phyloP scores from a whole-genome alignment of 179 eudicot species.

The Spinacia oleracea region DNA sequence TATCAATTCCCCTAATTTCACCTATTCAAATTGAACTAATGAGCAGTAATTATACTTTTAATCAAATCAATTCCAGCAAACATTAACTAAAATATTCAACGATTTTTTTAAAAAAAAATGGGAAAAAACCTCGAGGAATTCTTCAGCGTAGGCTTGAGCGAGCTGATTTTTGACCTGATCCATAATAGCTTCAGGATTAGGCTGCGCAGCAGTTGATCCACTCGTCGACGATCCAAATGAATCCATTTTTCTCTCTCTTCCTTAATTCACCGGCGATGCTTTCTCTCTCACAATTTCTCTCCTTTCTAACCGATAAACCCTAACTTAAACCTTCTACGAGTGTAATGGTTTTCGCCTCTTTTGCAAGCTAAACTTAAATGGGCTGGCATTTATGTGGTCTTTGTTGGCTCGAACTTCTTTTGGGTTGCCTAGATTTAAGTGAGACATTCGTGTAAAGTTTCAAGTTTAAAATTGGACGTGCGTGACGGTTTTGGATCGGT shows the following conservation, averaged over 20 bases:
- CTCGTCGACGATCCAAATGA: slow-evolving; percentile 42
- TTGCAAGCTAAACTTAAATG: neutral
- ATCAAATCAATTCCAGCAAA: neutral
- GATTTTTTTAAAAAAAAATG: no score
- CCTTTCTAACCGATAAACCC: slow-evolving; percentile 17
- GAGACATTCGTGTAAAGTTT: no score
- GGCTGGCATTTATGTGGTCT: neutral
- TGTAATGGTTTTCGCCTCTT: neutral
- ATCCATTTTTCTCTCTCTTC: slow-evolving; percentile 44
- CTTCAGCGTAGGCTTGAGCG: slow-evolving; percentile 77
- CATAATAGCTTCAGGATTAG: slow-evolving; percentile 52
- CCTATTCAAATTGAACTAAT: neutral
- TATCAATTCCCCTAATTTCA: neutral
- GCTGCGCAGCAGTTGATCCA: slow-evolving; percentile 44
- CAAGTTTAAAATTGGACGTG: no score
- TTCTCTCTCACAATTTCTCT: neutral
- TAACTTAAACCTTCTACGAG: slow-evolving; percentile 8
- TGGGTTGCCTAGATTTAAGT: no score
- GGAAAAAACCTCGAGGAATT: slow-evolving; percentile 60
- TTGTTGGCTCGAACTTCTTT: neutral
- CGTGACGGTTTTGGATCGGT: no score
- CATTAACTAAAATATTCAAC: neutral
- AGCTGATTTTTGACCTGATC: slow-evolving; percentile 58
- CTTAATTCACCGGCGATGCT: neutral
- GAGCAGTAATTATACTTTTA: neutral